Conservation (phyloP, 306 rosid species). For the Cercis canadensis region DNA sequence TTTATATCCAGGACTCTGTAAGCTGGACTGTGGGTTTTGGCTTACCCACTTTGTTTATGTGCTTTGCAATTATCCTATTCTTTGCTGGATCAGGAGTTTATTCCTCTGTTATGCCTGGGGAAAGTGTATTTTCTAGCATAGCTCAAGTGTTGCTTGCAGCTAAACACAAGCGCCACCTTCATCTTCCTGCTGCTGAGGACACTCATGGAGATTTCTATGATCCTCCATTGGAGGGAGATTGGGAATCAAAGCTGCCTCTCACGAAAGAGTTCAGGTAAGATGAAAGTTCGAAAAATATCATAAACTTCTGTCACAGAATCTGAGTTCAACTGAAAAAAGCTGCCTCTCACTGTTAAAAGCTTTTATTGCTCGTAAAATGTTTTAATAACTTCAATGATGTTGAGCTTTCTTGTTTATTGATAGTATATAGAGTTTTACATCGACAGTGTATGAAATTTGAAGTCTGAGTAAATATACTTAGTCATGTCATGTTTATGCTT, state of each 20-base stretch:
- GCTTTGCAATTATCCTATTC: conserved; percentile 48
- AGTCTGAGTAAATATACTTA: no score
- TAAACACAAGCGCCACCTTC: conserved; percentile 50
- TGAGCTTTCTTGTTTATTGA: no score
- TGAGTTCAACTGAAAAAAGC: no score
- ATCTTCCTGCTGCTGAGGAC: conserved; percentile 28
- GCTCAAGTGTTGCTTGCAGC: conserved; percentile 61
- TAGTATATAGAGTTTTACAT: no score
- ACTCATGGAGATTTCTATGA: conserved; percentile 35
- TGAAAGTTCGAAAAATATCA: no score
- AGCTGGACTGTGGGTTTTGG: conserved; percentile 78
- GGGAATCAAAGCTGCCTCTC: conserved; percentile 47
- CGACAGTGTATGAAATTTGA: no score
- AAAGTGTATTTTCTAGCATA: conserved; percentile 49
- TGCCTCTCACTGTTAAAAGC: no score
- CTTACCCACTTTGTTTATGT: conserved; percentile 52
- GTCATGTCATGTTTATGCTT: background rate
- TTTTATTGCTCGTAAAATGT: no score
- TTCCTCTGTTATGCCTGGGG: conserved; percentile 47
- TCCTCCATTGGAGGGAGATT: conserved; percentile 42
- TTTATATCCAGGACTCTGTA: conserved; percentile 59
- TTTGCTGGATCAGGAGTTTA: conserved; percentile 54
- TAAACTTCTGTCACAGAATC: no score
- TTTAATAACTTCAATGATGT: no score
- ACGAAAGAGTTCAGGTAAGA: conserved; percentile 55